Conservation (phyloP, 441 rosid species). For the Erodium chrysanthum region DNA sequence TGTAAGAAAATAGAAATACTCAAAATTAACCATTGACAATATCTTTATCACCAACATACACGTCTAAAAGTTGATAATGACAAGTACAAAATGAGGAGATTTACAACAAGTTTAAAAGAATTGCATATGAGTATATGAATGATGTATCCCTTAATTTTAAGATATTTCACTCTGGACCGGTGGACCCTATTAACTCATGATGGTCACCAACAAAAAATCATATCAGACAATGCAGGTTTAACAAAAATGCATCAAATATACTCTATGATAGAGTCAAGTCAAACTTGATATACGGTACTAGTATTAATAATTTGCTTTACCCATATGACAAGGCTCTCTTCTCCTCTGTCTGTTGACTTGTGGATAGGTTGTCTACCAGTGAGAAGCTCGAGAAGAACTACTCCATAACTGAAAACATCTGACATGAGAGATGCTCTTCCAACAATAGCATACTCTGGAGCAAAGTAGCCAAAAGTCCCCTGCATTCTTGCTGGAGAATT, state of each 20-base stretch:
- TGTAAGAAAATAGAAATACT: background rate
- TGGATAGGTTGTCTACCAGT: conserved; percentile 84
- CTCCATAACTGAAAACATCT: conserved; percentile 95
- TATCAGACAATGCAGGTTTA: background rate
- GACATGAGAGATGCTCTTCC: conserved; percentile 91
- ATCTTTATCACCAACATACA: background rate
- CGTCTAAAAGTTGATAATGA: background rate
- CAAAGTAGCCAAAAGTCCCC: conserved; percentile 96
- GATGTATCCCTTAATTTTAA: background rate
- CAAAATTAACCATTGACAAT: background rate
- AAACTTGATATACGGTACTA: background rate
- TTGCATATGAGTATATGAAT: background rate
- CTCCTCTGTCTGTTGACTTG: conserved; percentile 51
- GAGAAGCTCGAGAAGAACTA: conserved; percentile 86
- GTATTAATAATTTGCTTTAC: conserved; percentile 27
- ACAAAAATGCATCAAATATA: conserved; percentile 1
- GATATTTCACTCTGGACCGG: background rate
- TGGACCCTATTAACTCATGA: background rate
- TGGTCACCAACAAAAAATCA: background rate
- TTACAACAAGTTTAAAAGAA: no score
- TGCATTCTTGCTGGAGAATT: conserved; percentile 90
- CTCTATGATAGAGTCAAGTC: background rate
- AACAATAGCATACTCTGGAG: conserved; percentile 84
- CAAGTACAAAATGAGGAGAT: background rate
- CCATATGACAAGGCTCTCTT: conserved; percentile 94